A percentile compares a stretch with the other conserved stretches of the same genome.
phyloP scores from a whole-genome alignment of 371 early-diverging fungal genomes.

The Saksenaea vasiformis region DNA sequence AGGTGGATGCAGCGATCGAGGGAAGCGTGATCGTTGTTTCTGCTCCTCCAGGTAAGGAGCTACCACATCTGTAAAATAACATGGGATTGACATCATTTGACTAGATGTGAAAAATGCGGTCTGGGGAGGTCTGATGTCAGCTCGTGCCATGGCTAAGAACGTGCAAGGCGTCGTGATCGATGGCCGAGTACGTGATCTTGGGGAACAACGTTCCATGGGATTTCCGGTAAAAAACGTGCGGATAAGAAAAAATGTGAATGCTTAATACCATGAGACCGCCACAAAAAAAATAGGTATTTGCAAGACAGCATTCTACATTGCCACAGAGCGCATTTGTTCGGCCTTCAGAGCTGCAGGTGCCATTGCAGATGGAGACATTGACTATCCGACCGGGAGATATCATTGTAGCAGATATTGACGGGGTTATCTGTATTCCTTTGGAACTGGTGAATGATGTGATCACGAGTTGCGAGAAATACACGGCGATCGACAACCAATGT shows the following conservation, averaged over 20 bases:
- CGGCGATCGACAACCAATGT: slow-evolving; percentile 67
- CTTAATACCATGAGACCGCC: not conserved
- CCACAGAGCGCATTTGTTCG: slow-evolving; percentile 73
- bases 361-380: slow-evolving; percentile 57
- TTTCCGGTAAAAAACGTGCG: slow-evolving; percentile 56
- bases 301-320: slow-evolving; percentile 64
- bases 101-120: slow-evolving; percentile 70
- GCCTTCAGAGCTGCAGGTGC: slow-evolving; percentile 62
- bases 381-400: slow-evolving; percentile 70
- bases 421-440: slow-evolving; percentile 70
- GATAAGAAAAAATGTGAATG: too few species aligned
- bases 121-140: slow-evolving; percentile 84
- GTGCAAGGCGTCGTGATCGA: slow-evolving; percentile 74
- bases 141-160: slow-evolving; percentile 66
- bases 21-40: slow-evolving; percentile 70
- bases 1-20: slow-evolving; percentile 61
- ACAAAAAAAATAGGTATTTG: slow-evolving; percentile 53
- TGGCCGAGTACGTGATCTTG: slow-evolving; percentile 75
- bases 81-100: slow-evolving; percentile 5
- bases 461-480: slow-evolving; percentile 51
- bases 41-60: slow-evolving; percentile 50
- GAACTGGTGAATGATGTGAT: slow-evolving; percentile 59
- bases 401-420: slow-evolving; percentile 81
- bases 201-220: slow-evolving; percentile 61
- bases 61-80: not conserved